Evolutionary conservation across 2,329 filamentous ascomycete genomes (phyloP).

Genomic region (Cryphonectria parasitica): DNA sequence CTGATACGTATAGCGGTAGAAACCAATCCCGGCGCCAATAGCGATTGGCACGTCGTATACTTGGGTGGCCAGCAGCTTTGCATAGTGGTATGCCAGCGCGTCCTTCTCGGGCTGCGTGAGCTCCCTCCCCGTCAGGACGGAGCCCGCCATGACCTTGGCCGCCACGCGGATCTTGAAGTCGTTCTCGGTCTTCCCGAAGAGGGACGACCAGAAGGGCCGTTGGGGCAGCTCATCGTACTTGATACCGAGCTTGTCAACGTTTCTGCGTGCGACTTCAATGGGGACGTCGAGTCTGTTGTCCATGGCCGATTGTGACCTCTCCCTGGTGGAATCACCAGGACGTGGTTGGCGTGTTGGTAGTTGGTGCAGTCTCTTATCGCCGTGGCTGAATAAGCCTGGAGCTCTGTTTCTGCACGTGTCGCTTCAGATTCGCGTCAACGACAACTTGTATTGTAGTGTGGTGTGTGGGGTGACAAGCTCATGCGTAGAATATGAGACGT

Average conservation of each 20-base stretch:
- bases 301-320: not conserved
- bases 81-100: constrained; percentile 36
- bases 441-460: not conserved
- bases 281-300: not conserved
- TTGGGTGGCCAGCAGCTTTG: constrained; percentile 35
- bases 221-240: constrained; percentile 25
- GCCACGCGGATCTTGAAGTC: constrained; percentile 16
- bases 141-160: constrained; percentile 21
- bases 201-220: constrained; percentile 18
- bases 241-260: constrained; percentile 27
- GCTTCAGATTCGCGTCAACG: not conserved
- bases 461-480: not conserved
- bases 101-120: constrained; percentile 37
- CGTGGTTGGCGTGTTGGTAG: not conserved
- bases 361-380: not conserved
- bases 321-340: not conserved
- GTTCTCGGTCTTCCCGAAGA: constrained; percentile 8
- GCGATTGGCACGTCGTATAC: constrained; percentile 37
- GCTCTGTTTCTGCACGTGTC: not conserved
- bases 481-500: constrained; percentile 14
- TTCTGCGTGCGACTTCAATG: constrained; percentile 13
- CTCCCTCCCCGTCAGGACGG: constrained; percentile 16
- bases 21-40: constrained; percentile 31
- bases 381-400: not conserved
- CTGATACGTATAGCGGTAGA: constrained; percentile 35